Percentiles rank a stretch among this genome's conserved stretches.
Evolutionary conservation across 768 basidiomycete genomes (phyloP).

Genomic region (Leccinum obscurum): DNA sequence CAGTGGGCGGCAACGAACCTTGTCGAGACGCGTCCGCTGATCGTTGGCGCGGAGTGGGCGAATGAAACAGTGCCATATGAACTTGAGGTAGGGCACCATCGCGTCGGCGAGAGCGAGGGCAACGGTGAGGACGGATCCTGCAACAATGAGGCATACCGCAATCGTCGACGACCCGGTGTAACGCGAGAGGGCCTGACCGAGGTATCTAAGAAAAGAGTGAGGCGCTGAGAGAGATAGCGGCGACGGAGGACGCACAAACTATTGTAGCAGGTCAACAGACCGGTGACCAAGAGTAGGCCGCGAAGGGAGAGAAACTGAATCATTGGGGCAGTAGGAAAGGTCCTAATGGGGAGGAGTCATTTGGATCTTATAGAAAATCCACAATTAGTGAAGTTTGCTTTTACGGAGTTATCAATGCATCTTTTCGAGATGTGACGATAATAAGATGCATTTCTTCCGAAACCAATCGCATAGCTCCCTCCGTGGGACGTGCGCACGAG

Average conservation of each 20-base stretch:
- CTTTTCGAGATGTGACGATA: neutral
- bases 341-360: neutral
- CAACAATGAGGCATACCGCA: constrained; percentile 29
- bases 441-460: neutral
- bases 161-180: constrained; percentile 32
- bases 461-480: constrained; percentile 5
- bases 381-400: neutral
- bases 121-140: constrained; percentile 23
- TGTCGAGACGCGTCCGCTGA: constrained; percentile 46
- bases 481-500: constrained; percentile 10
- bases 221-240: neutral
- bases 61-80: constrained; percentile 52
- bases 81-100: constrained; percentile 43
- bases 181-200: constrained; percentile 23
- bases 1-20: constrained; percentile 28
- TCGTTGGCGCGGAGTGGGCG: constrained; percentile 41
- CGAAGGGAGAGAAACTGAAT: constrained; percentile 13
- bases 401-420: constrained; percentile 5
- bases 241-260: constrained; percentile 11
- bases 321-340: constrained; percentile 6
- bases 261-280: constrained; percentile 20
- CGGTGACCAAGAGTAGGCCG: constrained; percentile 21
- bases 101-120: constrained; percentile 22
- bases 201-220: constrained; percentile 9
- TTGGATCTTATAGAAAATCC: constrained; percentile 10